Conservation (phyloP, 2,329 filamentous ascomycete genomes). For the Botrytis hyacinthi region DNA sequence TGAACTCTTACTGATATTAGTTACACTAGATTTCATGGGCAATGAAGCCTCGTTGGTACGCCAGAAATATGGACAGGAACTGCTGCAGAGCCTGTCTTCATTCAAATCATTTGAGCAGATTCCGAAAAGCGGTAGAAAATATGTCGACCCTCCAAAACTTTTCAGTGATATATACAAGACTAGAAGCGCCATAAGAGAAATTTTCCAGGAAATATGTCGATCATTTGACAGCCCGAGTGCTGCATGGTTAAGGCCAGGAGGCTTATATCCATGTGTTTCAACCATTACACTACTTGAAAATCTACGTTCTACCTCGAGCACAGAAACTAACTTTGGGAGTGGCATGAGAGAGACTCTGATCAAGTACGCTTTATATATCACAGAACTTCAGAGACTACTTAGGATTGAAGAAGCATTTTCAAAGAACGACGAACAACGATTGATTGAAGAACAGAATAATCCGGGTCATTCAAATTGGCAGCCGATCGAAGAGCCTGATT, state of each 20-base stretch:
- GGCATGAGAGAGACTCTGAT: slow-evolving; percentile 42
- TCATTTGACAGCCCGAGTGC: slow-evolving; percentile 21
- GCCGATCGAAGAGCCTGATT: slow-evolving; percentile 51
- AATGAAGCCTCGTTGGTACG: slow-evolving; percentile 38
- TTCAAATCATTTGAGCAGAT: slow-evolving; percentile 27
- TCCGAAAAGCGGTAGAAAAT: neutral
- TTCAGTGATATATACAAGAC: slow-evolving; percentile 9
- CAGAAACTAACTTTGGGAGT: slow-evolving; percentile 34
- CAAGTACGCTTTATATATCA: slow-evolving; percentile 43
- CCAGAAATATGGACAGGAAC: slow-evolving; percentile 42
- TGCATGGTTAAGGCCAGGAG: slow-evolving; percentile 42
- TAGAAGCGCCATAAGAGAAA: neutral
- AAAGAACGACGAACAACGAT: slow-evolving; percentile 37
- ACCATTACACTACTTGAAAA: slow-evolving; percentile 44
- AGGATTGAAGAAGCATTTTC: slow-evolving; percentile 43
- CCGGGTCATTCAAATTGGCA: slow-evolving; percentile 42
- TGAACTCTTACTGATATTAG: neutral
- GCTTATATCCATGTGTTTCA: slow-evolving; percentile 45
- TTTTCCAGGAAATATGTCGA: slow-evolving; percentile 11
- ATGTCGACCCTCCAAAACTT: neutral
- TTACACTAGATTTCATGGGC: neutral
- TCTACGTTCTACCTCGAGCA: slow-evolving; percentile 39
- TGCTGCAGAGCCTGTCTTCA: slow-evolving; percentile 40
- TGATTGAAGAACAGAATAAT: slow-evolving; percentile 43
- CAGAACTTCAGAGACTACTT: slow-evolving; percentile 44